Evolutionary conservation across 495 filamentous ascomycete genomes (phyloP), one percentile per base, ranked within the genome.

Genomic region (Aspergillus homomorphus): DNA sequence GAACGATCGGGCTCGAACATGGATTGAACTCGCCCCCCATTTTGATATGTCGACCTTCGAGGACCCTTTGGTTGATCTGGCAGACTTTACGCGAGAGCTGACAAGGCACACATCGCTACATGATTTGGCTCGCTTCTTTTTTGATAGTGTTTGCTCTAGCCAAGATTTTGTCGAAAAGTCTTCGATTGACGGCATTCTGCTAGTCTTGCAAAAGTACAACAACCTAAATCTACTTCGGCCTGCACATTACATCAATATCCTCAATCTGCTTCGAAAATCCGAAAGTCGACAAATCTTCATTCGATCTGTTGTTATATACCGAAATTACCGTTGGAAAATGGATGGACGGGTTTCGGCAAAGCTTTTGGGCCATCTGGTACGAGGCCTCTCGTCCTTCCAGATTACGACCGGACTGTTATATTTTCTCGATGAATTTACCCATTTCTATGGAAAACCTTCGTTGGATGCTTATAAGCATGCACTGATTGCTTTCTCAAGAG

Each of bases 361-460:
- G 5, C 51, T 74, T 24, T 52, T 75, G 24, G 24, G n/a, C 26
- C 20, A 21, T 16, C 60, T 78, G 6, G 16, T 77, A 22, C 45
- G 54, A 45, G 44, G 59, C 7, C 54, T 76, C 15, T 53, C 51
- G 12, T 56, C 48, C 1, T 67, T 74, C 41, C 54, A 64, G 8
- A 76, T 74, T 10, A 66, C 67, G 4, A 54, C 62, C 33, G 68
- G 66, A 1, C 53, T 77, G 21, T 66, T 77, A 26, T 75, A 77
- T 42, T 69, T 89, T n/a, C 83, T 90, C 62, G 68, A 79, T 7
- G 79, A 87, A 55, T 77, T 76, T 54, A 54, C 65, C 21, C 62
- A 61, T 10, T 75, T 77, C 12, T 50, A 68, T 57, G 53, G 14
- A 23, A 69, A 69, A 51, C 71, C 69, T 19, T 58, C 62, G 19